A percentile compares a stretch with the other conserved stretches of the same genome.
Evolutionary conservation across 31 red algal species (phyloP).

Genomic region (Endocladia muricata): DNA sequence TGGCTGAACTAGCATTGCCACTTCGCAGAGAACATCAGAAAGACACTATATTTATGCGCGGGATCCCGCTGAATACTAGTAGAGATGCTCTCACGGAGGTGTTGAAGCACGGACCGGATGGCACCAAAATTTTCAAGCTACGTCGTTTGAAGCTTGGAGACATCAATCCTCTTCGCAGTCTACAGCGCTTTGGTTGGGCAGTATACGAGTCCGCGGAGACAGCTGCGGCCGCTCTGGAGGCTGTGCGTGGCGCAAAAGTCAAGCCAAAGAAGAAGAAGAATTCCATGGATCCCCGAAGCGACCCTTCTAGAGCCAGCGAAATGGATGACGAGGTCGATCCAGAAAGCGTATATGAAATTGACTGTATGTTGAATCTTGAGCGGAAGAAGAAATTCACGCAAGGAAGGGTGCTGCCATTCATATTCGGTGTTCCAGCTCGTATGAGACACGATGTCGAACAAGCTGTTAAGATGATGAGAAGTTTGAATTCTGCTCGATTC

Average conservation of each 20-base stretch:
- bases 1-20: conserved; percentile 1
- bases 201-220: conserved; percentile 46
- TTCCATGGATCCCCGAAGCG: neutral
- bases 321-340: neutral
- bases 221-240: conserved; percentile 23
- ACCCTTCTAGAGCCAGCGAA: neutral
- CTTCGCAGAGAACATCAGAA: conserved; percentile 17
- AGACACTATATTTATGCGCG: conserved; percentile 64
- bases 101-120: conserved; percentile 30
- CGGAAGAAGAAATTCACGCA: conserved; percentile 23
- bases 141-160: conserved; percentile 63
- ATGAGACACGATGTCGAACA: conserved; percentile 53
- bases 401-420: conserved; percentile 25
- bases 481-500: conserved; percentile 35
- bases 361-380: conserved; percentile 49
- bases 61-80: conserved; percentile 49
- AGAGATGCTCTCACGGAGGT: conserved; percentile 33
- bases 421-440: conserved; percentile 31
- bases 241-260: conserved; percentile 23
- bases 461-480: conserved; percentile 41
- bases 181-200: conserved; percentile 72
- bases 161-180: conserved; percentile 39
- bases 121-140: conserved; percentile 26
- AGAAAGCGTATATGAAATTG: conserved; percentile 12
- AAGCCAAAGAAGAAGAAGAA: neutral